phyloP scores from a whole-genome alignment of 208 protist genomes.

The Trypanosoma caninum region DNA sequence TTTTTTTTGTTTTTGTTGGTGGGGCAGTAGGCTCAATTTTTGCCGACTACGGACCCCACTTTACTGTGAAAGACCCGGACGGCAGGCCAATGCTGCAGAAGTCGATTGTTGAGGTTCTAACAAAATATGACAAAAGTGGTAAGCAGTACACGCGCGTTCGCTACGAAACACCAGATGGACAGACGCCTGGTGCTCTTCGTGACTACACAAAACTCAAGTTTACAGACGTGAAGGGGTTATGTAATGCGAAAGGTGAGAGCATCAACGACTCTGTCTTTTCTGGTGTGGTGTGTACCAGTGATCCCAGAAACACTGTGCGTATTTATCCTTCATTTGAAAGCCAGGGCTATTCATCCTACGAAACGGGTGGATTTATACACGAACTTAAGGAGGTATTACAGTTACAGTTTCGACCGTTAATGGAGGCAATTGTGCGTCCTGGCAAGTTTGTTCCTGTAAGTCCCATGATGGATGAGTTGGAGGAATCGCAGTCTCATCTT shows the following conservation, averaged over 20 bases:
- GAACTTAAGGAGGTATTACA: slow-evolving; percentile 70
- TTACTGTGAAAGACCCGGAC: slow-evolving; percentile 80
- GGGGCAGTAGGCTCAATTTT: slow-evolving; percentile 79
- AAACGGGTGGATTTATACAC: slow-evolving; percentile 82
- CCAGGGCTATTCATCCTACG: slow-evolving; percentile 66
- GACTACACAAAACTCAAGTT: slow-evolving; percentile 88
- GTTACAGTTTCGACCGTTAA: slow-evolving; percentile 57
- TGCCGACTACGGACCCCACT: slow-evolving; percentile 68
- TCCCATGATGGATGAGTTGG: slow-evolving; percentile 83
- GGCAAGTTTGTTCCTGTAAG: slow-evolving; percentile 72
- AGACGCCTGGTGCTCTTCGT: slow-evolving; percentile 71
- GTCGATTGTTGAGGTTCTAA: slow-evolving; percentile 60
- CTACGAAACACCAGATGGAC: slow-evolving; percentile 82
- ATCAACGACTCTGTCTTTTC: slow-evolving; percentile 66
- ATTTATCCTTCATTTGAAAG: slow-evolving; percentile 81
- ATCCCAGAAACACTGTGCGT: slow-evolving; percentile 76
- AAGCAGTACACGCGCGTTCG: slow-evolving; percentile 69
- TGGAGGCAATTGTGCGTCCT: slow-evolving; percentile 48
- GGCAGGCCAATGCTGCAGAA: slow-evolving; percentile 80
- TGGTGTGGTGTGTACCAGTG: slow-evolving; percentile 68
- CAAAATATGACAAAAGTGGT: slow-evolving; percentile 51
- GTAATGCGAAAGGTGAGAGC: slow-evolving; percentile 52
- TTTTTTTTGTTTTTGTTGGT: slow-evolving; percentile 69
- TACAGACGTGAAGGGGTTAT: slow-evolving; percentile 71
- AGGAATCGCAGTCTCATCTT: slow-evolving; percentile 75